Conservation (phyloP, 371 early-diverging fungal genomes). For the Actinomucor elegans region DNA sequence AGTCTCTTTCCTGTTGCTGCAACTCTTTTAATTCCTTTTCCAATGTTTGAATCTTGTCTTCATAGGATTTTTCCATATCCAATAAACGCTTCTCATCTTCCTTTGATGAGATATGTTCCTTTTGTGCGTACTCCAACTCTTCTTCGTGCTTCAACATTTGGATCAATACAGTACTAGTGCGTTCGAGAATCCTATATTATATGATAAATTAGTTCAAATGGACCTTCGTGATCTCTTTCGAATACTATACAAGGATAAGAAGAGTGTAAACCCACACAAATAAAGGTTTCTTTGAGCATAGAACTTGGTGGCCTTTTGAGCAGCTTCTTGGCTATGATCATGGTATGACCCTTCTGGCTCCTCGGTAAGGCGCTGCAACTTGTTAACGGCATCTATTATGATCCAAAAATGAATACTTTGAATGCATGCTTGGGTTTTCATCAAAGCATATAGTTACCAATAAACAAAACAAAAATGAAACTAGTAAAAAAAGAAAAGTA, state of each 20-base stretch:
- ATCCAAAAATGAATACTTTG: too few relatives aligned
- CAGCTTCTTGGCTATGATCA: conserved; percentile 59
- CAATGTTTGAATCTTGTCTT: conserved; percentile 29
- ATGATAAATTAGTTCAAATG: neutral
- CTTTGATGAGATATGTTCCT: conserved; percentile 42
- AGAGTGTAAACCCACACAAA: conserved; percentile 85
- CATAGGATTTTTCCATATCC: conserved; percentile 33
- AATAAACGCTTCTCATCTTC: conserved; percentile 33
- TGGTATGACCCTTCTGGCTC: conserved; percentile 32
- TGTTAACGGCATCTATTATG: conserved; percentile 70
- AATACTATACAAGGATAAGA: conserved; percentile 70
- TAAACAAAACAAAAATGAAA: conserved; percentile 63
- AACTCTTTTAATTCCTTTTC: conserved; percentile 52
- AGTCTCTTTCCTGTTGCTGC: conserved; percentile 57
- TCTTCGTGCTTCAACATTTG: conserved; percentile 71
- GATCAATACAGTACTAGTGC: conserved; percentile 72
- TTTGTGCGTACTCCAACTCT: conserved; percentile 56
- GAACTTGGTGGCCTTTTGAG: conserved; percentile 71
- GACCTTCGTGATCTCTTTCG: too few relatives aligned
- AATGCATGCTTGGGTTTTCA: too few relatives aligned
- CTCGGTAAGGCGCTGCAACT: conserved; percentile 59
- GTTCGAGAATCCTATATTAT: conserved; percentile 62
- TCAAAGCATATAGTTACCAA: too few relatives aligned
- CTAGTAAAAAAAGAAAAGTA: conserved; percentile 36
- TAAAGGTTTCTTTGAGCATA: conserved; percentile 92